Conservation (phyloP, 345 rosid species). For the Zanthoxylum bungeanum region DNA sequence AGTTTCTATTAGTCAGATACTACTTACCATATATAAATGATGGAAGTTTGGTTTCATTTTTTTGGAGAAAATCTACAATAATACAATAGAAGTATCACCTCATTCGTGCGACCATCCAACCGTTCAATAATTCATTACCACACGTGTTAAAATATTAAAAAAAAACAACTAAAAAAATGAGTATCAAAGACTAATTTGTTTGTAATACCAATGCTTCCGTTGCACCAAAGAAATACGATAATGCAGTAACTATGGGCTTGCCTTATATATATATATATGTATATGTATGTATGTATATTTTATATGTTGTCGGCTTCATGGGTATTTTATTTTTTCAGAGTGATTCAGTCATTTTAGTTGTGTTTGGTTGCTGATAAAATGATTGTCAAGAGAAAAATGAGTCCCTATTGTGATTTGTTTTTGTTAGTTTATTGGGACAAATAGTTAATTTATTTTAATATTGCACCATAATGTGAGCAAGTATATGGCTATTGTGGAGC, state of each 20-base stretch:
- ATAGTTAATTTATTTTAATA: neutral
- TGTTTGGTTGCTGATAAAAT: neutral
- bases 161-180: too few relatives aligned
- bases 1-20: neutral
- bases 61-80: too few relatives aligned
- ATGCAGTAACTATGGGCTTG: neutral
- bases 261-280: too few relatives aligned
- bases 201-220: too few relatives aligned
- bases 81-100: too few relatives aligned
- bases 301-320: neutral
- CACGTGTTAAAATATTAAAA: too few relatives aligned
- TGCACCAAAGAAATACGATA: too few relatives aligned
- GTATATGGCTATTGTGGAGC: neutral
- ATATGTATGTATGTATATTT: too few relatives aligned
- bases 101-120: too few relatives aligned
- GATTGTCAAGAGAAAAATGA: neutral
- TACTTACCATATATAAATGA: neutral
- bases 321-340: neutral
- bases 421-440: neutral
- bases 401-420: neutral
- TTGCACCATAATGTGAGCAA: neutral
- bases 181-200: too few relatives aligned
- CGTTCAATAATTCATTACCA: too few relatives aligned
- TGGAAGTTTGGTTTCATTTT: neutral
- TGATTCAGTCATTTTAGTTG: neutral